Evolutionary conservation across 129 eudicot species (phyloP).

Genomic region (Oenanthe sinensis): DNA sequence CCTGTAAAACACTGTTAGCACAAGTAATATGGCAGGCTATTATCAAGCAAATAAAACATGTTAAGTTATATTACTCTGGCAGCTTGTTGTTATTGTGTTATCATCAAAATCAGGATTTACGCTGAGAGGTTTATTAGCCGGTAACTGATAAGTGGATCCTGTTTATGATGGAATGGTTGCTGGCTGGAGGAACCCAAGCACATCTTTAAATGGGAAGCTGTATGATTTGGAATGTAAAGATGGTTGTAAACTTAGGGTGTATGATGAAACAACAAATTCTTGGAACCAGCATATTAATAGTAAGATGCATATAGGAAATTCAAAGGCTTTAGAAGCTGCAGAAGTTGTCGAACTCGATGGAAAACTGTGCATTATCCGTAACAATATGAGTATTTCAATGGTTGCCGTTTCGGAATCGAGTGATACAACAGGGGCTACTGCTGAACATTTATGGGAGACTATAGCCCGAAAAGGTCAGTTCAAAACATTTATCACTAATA

Average conservation of each 20-base stretch:
- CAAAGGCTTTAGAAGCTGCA: conserved; percentile 80
- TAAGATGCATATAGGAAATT: conserved; percentile 69
- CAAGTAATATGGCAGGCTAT: no score
- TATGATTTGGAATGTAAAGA: conserved; percentile 79
- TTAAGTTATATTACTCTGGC: no score
- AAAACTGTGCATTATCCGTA: conserved; percentile 37
- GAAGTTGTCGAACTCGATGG: conserved; percentile 42
- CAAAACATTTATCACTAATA: conserved; percentile 51
- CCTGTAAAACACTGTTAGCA: no score
- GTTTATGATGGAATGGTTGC: conserved; percentile 83
- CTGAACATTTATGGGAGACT: conserved; percentile 71
- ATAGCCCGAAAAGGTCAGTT: conserved; percentile 65
- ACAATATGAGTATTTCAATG: conserved; percentile 69
- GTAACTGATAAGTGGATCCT: conserved; percentile 43
- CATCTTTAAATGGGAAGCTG: conserved; percentile 55
- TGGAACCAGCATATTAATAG: conserved; percentile 82
- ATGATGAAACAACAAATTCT: conserved; percentile 53
- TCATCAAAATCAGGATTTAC: no score
- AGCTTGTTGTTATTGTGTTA: no score
- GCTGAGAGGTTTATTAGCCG: conserved; percentile 72
- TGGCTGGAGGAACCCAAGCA: conserved; percentile 80
- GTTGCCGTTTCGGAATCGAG: conserved; percentile 48
- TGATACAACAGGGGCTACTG: conserved; percentile 17
- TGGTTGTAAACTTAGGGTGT: conserved; percentile 72
- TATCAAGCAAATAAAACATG: no score